These are phyloP conservation scores for Cercis canadensis DNA, from an alignment of 306 rosid species.

Conservation along the genomic window DNA sequence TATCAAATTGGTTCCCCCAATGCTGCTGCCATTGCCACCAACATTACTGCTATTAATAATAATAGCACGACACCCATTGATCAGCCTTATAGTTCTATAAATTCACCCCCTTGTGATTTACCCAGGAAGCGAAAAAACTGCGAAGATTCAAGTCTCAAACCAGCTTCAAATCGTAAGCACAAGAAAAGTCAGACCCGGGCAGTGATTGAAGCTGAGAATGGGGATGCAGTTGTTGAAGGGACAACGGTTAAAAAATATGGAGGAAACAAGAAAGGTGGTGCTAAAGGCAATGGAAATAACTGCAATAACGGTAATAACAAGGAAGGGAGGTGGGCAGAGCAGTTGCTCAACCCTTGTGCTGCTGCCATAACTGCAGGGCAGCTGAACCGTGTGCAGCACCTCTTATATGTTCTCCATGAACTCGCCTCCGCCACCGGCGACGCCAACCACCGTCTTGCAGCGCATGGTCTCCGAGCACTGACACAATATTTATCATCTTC, in stretches of 20 bases:
- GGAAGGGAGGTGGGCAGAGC: conserved; percentile 99
- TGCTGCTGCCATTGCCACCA: conserved; percentile 34
- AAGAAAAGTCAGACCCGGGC: conserved; percentile 47
- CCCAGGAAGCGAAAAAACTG: conserved; percentile 66
- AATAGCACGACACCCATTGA: conserved; percentile 38
- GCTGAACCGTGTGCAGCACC: conserved; percentile 76
- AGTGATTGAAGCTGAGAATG: conserved; percentile 42
- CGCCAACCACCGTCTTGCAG: conserved; percentile 85
- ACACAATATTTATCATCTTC: conserved; percentile 59
- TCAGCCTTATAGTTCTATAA: conserved; percentile 38
- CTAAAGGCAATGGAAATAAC: conserved; percentile 63
- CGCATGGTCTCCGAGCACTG: conserved; percentile 71
- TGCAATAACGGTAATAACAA: conserved; percentile 60
- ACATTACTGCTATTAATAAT: conserved; percentile 27
- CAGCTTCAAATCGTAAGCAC: conserved; percentile 45
- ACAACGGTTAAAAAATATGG: conserved; percentile 48
- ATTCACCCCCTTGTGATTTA: conserved; percentile 46
- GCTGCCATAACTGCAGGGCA: conserved; percentile 62
- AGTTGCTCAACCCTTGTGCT: conserved; percentile 88
- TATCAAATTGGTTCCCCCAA: conserved; percentile 36
- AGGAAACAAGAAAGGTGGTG: conserved; percentile 60
- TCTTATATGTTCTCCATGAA: conserved; percentile 84
- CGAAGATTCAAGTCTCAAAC: conserved; percentile 42
- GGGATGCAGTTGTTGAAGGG: conserved; percentile 44
- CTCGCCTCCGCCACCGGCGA: conserved; percentile 78